These are phyloP conservation scores for Xylaria sp. DNA, from an alignment of 2,329 filamentous ascomycete species.

Conservation along the genomic window DNA sequence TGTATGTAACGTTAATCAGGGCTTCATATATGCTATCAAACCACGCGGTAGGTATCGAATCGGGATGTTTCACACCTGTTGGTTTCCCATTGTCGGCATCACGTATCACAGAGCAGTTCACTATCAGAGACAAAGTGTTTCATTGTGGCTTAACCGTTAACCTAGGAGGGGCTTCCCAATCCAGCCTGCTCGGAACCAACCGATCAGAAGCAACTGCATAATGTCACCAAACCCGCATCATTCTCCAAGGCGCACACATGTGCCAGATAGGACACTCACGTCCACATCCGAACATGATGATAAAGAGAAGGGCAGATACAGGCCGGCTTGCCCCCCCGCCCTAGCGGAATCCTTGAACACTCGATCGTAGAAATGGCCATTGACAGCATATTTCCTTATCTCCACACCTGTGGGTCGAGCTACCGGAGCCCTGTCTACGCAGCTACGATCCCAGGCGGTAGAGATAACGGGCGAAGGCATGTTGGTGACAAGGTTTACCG, in stretches of 20 bases:
- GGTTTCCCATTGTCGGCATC: too few relatives aligned
- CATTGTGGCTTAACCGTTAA: too few relatives aligned
- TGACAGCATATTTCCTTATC: slow-evolving; percentile 29
- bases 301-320: slow-evolving; percentile 10
- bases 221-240: background rate
- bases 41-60: too few relatives aligned
- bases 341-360: slow-evolving; percentile 24
- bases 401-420: slow-evolving; percentile 17
- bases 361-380: slow-evolving; percentile 16
- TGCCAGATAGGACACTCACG: background rate
- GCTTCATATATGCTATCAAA: too few relatives aligned
- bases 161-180: too few relatives aligned
- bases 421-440: slow-evolving; percentile 9
- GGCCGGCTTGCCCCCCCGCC: slow-evolving; percentile 19
- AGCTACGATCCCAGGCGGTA: slow-evolving; percentile 7
- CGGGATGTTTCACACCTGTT: too few relatives aligned
- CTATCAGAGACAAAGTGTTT: too few relatives aligned
- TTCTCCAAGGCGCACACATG: too few relatives aligned
- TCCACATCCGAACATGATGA: slow-evolving; percentile 7
- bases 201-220: background rate
- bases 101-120: too few relatives aligned
- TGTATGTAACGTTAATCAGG: too few relatives aligned
- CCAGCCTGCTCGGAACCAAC: too few relatives aligned
- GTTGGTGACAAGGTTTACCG: slow-evolving; percentile 2
- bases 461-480: slow-evolving; percentile 10